Conservation (phyloP, 768 basidiomycete species). For the Suillus tomentosus region DNA sequence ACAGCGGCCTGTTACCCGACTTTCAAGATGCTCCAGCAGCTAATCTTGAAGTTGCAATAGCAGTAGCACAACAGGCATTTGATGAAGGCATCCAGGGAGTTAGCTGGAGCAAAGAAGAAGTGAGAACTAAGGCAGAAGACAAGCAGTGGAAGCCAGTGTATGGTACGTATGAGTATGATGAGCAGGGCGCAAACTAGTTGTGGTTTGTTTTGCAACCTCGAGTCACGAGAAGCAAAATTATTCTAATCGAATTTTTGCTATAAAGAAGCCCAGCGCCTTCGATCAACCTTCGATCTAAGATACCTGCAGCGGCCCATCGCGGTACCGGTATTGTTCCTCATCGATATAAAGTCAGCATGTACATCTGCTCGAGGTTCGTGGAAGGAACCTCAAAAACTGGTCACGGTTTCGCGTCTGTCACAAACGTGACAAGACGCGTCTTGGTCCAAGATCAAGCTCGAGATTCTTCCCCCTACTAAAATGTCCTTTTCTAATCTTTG, state of each 20-base stretch:
- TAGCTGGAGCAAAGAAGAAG: slow-evolving; percentile 59
- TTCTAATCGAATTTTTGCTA: no score
- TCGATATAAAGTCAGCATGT: no score
- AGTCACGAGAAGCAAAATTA: background rate
- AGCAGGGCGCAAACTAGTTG: slow-evolving; percentile 44
- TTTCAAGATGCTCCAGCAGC: slow-evolving; percentile 71
- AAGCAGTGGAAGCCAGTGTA: slow-evolving; percentile 70
- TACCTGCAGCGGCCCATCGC: no score
- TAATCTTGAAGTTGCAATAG: slow-evolving; percentile 80
- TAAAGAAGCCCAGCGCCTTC: no score
- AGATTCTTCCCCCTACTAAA: background rate
- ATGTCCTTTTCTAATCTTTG: background rate
- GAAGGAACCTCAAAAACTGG: background rate
- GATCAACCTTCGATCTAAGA: no score
- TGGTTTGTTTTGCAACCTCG: slow-evolving; percentile 9
- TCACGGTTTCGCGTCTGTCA: slow-evolving; percentile 6
- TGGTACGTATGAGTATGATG: slow-evolving; percentile 62
- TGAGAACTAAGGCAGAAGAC: slow-evolving; percentile 50
- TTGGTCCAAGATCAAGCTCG: background rate
- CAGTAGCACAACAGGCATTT: slow-evolving; percentile 78
- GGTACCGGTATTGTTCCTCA: no score
- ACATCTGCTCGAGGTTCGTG: no score
- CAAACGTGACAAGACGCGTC: slow-evolving; percentile 4
- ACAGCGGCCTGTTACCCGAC: slow-evolving; percentile 73
- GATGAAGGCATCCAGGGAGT: slow-evolving; percentile 67